Evolutionary conservation across 2,329 filamentous ascomycete genomes (phyloP).

Genomic region (Hirsutella rhossiliensis): DNA sequence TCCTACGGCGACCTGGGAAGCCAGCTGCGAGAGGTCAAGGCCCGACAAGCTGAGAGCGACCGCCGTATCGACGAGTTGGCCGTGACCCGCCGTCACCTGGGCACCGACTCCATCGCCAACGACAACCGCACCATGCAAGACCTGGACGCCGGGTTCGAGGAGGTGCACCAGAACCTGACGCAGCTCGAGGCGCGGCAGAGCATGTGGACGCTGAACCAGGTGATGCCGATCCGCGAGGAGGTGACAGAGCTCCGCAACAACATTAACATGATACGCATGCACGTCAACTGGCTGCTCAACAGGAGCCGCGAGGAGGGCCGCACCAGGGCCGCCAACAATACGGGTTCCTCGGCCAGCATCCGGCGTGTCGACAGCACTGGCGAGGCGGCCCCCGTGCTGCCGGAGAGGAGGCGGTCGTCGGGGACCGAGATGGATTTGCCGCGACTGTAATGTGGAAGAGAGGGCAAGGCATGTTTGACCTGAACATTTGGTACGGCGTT

Average conservation of each 20-base stretch:
- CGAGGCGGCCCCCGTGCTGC: constrained; percentile 13
- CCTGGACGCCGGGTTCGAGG: constrained; percentile 35
- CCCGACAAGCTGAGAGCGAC: constrained; percentile 20
- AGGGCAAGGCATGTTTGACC: not conserved
- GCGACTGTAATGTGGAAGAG: constrained; percentile 15
- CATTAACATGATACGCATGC: constrained; percentile 45
- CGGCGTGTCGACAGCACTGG: constrained; percentile 19
- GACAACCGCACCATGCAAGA: constrained; percentile 34
- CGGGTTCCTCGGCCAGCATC: constrained; percentile 16
- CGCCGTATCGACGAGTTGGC: constrained; percentile 24
- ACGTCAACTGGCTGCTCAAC: constrained; percentile 46
- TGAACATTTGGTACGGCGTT: not conserved
- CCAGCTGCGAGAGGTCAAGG: constrained; percentile 22
- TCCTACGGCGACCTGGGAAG: constrained; percentile 22
- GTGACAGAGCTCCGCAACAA: constrained; percentile 47
- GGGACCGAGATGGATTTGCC: constrained; percentile 25
- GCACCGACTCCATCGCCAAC: constrained; percentile 30
- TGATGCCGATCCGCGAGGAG: constrained; percentile 49
- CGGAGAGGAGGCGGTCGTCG: constrained; percentile 24
- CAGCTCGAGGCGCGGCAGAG: constrained; percentile 49
- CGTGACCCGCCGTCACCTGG: constrained; percentile 13
- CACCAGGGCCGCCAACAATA: constrained; percentile 23
- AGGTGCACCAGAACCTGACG: constrained; percentile 42
- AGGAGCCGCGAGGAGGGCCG: constrained; percentile 35
- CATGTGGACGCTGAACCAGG: constrained; percentile 49